Conservation (phyloP, 208 protist species). For the Leishmania braziliensis region DNA sequence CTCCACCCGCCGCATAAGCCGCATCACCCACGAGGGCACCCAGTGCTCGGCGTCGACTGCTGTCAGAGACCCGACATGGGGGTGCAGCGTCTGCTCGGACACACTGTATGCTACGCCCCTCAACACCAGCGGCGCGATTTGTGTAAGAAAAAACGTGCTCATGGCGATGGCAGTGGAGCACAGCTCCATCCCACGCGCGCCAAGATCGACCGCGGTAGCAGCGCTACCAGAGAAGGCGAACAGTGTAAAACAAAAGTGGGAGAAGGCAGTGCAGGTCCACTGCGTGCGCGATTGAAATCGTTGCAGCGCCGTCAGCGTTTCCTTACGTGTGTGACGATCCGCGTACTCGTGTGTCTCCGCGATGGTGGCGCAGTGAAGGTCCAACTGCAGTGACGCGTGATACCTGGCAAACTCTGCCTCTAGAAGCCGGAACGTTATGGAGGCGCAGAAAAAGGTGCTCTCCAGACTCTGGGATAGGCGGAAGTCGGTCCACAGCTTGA, state of each 20-base stretch:
- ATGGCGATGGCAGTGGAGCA: constrained; percentile 29
- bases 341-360: constrained; percentile 5
- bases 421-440: constrained; percentile 18
- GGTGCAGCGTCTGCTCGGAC: constrained; percentile 11
- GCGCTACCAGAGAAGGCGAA: constrained; percentile 32
- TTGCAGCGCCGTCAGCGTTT: constrained; percentile 24
- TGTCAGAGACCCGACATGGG: constrained; percentile 13
- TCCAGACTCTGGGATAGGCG: constrained; percentile 48
- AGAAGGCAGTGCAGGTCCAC: constrained; percentile 38
- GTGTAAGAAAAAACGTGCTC: constrained; percentile 29
- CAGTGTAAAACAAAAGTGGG: constrained; percentile 31
- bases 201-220: constrained; percentile 36
- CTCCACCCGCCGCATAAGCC: constrained; percentile 40
- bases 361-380: background rate
- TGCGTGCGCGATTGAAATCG: constrained; percentile 27
- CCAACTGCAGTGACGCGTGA: constrained; percentile 10
- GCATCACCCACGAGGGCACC: constrained; percentile 36
- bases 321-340: constrained; percentile 21
- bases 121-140: constrained; percentile 31
- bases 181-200: constrained; percentile 27
- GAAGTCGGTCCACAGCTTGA: constrained; percentile 36
- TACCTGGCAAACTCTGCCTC: constrained; percentile 27
- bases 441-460: constrained; percentile 21
- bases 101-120: constrained; percentile 20
- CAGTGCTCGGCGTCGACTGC: constrained; percentile 7